phyloP scores from a whole-genome alignment of 345 rosid genomes.

The Excoecaria agallocha region DNA sequence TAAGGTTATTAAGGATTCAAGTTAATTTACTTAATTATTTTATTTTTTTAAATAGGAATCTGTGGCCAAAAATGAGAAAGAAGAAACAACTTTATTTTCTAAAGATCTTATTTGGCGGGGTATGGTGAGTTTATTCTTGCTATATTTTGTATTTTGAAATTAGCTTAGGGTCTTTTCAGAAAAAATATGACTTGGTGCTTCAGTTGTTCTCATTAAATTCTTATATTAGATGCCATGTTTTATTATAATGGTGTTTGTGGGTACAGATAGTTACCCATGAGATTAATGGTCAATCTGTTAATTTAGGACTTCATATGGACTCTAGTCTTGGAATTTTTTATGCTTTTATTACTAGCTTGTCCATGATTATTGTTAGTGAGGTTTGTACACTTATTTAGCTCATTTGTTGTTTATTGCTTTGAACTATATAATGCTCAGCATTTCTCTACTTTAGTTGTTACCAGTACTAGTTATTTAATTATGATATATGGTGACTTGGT shows the following conservation, averaged over 20 bases:
- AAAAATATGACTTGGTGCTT: not conserved
- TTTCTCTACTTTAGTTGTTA: not conserved
- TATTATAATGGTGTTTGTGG: not conserved
- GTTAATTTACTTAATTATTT: not conserved
- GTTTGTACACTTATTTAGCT: conserved; percentile 36
- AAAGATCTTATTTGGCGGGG: conserved; percentile 91
- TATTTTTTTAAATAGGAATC: conserved; percentile 45
- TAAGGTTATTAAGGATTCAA: not conserved
- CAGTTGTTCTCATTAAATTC: not conserved
- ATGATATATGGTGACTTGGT: too few species aligned
- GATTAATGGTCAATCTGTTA: conserved; percentile 39
- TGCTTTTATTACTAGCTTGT: conserved; percentile 87
- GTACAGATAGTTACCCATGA: conserved; percentile 46
- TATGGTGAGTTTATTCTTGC: conserved; percentile 47
- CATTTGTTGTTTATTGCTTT: too few species aligned
- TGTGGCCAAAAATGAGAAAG: conserved; percentile 41
- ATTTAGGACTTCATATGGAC: conserved; percentile 47
- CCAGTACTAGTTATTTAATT: not conserved
- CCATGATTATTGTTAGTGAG: conserved; percentile 96
- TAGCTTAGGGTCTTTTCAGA: not conserved
- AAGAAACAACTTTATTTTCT: conserved; percentile 42
- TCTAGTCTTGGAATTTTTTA: conserved; percentile 82
- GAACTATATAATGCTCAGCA: too few species aligned
- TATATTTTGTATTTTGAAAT: not conserved
- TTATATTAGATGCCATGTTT: too few species aligned